A percentile compares a stretch with the other conserved stretches of the same genome.
Evolutionary conservation across 805 yeast species (phyloP).

Genomic region (Saccharomycopsis sp.): DNA sequence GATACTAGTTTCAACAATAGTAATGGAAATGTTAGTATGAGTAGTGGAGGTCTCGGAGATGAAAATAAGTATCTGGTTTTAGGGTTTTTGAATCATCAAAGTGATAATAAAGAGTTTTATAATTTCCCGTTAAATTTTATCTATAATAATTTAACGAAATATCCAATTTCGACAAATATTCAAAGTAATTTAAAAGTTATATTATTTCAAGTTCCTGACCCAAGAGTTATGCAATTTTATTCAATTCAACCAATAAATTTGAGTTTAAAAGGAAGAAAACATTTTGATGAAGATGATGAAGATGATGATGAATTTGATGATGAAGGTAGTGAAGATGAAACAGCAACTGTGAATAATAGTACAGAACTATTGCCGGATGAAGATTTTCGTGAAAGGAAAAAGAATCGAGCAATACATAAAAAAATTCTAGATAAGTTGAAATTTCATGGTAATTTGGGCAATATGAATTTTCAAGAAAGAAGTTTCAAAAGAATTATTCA

Average conservation of each 20-base stretch:
- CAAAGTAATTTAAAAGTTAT: constrained; percentile 12
- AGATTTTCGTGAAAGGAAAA: no score
- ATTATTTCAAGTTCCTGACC: constrained; percentile 17
- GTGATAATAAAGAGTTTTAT: not conserved
- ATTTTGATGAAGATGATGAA: not conserved
- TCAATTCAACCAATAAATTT: constrained; percentile 12
- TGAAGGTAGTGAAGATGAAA: not conserved
- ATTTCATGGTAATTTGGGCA: constrained; percentile 8
- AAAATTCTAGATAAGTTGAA: constrained; percentile 5
- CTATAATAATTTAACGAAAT: constrained; percentile 13
- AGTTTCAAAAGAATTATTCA: constrained; percentile 10
- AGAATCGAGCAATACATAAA: no score
- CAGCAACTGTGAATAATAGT: not conserved
- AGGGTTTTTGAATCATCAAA: constrained; percentile 16
- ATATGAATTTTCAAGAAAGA: constrained; percentile 11
- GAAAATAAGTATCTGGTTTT: constrained; percentile 8
- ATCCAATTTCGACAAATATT: constrained; percentile 15
- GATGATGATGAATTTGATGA: not conserved
- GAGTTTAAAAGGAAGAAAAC: no score
- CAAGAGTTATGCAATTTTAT: constrained; percentile 18
- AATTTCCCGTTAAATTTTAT: constrained; percentile 11
- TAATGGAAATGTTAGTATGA: no score
- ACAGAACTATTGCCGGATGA: no score
- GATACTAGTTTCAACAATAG: not conserved
- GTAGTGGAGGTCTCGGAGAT: no score